Evolutionary conservation across 164 flowering plant species (phyloP), one percentile per base, ranked within the genome.

Genomic region (Sextonia rubra): DNA sequence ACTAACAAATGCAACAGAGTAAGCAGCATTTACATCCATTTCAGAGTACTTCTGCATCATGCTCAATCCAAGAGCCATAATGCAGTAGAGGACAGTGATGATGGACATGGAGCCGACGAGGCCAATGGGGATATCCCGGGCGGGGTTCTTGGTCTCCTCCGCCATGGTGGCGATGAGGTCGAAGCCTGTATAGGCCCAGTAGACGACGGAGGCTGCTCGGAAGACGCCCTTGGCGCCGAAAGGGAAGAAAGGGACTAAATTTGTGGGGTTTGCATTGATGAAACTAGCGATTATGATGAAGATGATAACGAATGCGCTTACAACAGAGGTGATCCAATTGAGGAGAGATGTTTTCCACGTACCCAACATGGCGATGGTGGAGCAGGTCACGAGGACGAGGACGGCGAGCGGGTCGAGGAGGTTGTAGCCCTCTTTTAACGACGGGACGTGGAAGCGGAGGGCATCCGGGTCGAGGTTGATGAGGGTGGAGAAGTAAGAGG

Each of bases 121-220:
- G 3, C 97, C 97, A 3, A 91, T 15, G 0, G 97, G 96, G 27
- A 92, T 90, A 71, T 90, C 97, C 73, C 80, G 82, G 0, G 91
- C 73, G 0, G 97, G 97, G 5, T 77, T 69, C 81, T 87, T 87
- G 0, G 96, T 88, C 69, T 92, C 97, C 69, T 92, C 97, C 0
- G 94, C 97, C 96, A 92, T 79, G 4, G 91, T 92, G 2, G 98
- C 96, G 12, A 91, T 86, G 88, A 85, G 82, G 70, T 92, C 96
- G 67, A 92, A 92, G 17, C 97, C 94, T 0, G 91, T 87, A 47
- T 90, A 90, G 49, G 94, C 90, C 90, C 90, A 91, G 71, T 83
- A 87, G 32, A 91, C 90, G 49, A 91, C 85, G 0, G 93, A 91
- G 1, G 97, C 89, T 60, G 97, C 89, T 25, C 64, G 56, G 74